Evolutionary conservation across 441 rosid genomes (phyloP).

Genomic region (Biscutella laevigata): DNA sequence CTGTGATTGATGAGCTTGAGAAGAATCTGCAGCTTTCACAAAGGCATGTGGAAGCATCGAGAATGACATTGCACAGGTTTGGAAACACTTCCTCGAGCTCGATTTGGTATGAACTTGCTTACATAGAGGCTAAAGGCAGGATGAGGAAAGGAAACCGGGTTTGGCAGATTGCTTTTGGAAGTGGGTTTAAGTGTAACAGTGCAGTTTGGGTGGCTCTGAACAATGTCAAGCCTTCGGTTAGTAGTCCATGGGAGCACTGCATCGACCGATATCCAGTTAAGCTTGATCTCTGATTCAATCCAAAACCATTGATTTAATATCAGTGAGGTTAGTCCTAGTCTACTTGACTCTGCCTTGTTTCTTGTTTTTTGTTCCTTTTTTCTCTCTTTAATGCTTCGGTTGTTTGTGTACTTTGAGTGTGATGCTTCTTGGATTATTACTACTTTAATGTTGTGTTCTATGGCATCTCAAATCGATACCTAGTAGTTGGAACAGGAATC

Average conservation of each 20-base stretch:
- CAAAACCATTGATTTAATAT: background rate
- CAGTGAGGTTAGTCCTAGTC: constrained; percentile 20
- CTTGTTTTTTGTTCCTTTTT: background rate
- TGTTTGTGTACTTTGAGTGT: constrained; percentile 7
- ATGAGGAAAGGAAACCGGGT: constrained; percentile 60
- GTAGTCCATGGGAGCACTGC: constrained; percentile 79
- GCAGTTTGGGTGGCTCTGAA: constrained; percentile 71
- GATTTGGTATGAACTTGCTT: constrained; percentile 79
- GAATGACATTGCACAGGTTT: constrained; percentile 76
- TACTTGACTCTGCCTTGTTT: constrained; percentile 10
- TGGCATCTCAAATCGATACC: background rate
- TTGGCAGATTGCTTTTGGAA: constrained; percentile 91
- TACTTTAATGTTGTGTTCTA: background rate
- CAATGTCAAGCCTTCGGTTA: constrained; percentile 51
- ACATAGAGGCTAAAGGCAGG: constrained; percentile 73
- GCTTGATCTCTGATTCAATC: constrained; percentile 29
- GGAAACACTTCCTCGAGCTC: constrained; percentile 91
- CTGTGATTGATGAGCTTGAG: constrained; percentile 92
- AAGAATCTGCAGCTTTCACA: constrained; percentile 74
- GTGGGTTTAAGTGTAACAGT: constrained; percentile 88
- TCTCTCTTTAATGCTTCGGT: background rate
- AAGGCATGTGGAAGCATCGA: constrained; percentile 63
- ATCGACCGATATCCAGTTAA: constrained; percentile 59
- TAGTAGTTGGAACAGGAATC: too few relatives aligned
- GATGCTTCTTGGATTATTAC: constrained; percentile 4